Percentiles rank a stretch among this genome's conserved stretches.
Conservation (phyloP, 306 rosid genomes). For the Potentilla sterilis region DNA sequence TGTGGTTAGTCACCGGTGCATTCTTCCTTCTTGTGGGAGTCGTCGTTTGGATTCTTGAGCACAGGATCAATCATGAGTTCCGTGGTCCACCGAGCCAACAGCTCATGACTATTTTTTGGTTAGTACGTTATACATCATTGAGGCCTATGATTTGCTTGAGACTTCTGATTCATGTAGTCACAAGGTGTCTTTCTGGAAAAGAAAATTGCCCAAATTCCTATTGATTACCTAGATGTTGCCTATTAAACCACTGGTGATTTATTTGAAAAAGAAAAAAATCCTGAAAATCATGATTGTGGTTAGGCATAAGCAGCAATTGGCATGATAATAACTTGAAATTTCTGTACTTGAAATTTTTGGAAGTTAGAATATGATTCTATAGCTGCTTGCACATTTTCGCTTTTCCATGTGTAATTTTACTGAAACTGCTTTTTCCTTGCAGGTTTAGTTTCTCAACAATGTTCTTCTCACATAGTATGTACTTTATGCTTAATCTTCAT, state of each 20-base stretch:
- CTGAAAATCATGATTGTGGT: conserved; percentile 8
- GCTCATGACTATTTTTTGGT: conserved; percentile 78
- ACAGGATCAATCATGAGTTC: conserved; percentile 67
- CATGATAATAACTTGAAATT: conserved; percentile 1
- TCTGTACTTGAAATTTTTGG: not conserved
- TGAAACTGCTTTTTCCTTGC: conserved; percentile 41
- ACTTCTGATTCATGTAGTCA: conserved; percentile 7
- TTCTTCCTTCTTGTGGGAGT: conserved; percentile 74
- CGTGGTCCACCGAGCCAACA: conserved; percentile 84
- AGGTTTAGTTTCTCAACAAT: conserved; percentile 92
- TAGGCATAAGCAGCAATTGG: not conserved
- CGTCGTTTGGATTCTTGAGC: conserved; percentile 96
- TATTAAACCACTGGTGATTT: not conserved
- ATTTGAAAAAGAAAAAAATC: not conserved
- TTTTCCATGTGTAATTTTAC: not conserved
- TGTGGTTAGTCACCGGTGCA: conserved; percentile 76
- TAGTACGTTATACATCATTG: conserved; percentile 33
- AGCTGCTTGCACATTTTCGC: not conserved
- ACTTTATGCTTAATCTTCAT: conserved; percentile 14
- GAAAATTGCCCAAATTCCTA: conserved; percentile 8
- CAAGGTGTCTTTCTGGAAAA: not conserved
- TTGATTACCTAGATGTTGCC: conserved; percentile 21
- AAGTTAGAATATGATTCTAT: conserved; percentile 7
- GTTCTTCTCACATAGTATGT: conserved; percentile 88
- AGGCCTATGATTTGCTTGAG: not conserved